Base-by-base conservation (phyloP, 192 early-diverging fungal species). In the Lobosporangium transversale region DNA sequence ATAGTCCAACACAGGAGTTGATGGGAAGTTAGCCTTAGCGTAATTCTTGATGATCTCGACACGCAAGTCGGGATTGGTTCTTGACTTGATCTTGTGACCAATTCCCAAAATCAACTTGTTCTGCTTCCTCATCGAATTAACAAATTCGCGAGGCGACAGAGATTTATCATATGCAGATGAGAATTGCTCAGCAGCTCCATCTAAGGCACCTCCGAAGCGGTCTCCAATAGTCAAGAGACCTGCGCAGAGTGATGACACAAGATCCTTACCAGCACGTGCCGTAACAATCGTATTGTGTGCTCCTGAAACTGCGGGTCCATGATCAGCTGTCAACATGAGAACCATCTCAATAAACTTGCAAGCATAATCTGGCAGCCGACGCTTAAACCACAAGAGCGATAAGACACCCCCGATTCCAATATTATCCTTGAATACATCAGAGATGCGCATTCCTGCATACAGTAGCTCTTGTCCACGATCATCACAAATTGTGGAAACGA, bases 331-430 rank as follows among this genome's bases (percentile, higher is more conserved):
- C 71, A 99, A 87, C 97, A 99, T 99, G 37, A 99, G 88, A 21
- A 97, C 95, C 97, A 99, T 99, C 86, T 99, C 97, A 62, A 99
- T 97, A 79, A 99, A 99, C 87, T 92, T 93, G 84, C 92, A 89
- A 17, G 97, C 97, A 80, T 96, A 99, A 51, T 83, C 86, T 14
- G 97, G 97, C 60, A 99, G 83, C 53, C 97, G 91, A 47, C 97
- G 90, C 89, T 97, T 97, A 89, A 99, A 99, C 97, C 97, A 99
- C 78, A 99, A 84, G 47, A 99, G 89, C 42, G 92, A 94, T 58
- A 99, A 83, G 29, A 99, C 97, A 54, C 97, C 97, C 79, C 97
- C 97, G 65, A 99, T 94, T 78, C 97, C 97, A 81, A 99, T 96
- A 69, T 97, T 90, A 78, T 99, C 95, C 86, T 95, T 95, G 88